Evolutionary conservation across 139 green algal species (phyloP), one percentile per base, ranked within the genome.

Genomic region (Coccomyxa sp.): DNA sequence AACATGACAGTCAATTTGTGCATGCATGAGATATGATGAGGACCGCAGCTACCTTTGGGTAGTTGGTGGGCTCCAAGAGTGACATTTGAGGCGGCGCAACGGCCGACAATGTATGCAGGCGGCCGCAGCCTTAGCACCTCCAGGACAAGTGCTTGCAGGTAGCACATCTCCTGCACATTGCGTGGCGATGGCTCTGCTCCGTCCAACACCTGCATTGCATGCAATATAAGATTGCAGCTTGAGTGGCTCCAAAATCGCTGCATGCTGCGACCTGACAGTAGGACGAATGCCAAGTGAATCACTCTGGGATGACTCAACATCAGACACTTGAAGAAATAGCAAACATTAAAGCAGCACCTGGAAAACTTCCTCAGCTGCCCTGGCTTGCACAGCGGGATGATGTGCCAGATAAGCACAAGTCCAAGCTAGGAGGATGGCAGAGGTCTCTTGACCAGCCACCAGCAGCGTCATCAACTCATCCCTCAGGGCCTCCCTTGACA

Each of bases 381-480:
- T 51, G 7, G 38, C 38, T 11, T 51, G 93, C 51, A 87, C 80
- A 14, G 86, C 80, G 3, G 93, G 93, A 81, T 96, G 81, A n/a
- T 87, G 76, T 3, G 95, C 93, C 80, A 98, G 87, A 28, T 95
- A 83, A 13, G 91, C 90, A 25, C 83, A 87, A 0, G 88, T 83
- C 95, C 95, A 98, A 38, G 85, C 90, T 67, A 98, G 90, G 32
- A 95, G 80, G 51, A 98, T 98, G 66, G 94, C 95, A 11, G 85
- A 92, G 1, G 95, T 98, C 87, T 98, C 95, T 84, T 97, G 93
- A 0, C 95, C 95, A 11, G 94, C 94, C 78, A 96, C 88, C 81
- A 97, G 87, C 84, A 97, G 82, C 23, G 94, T 97, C 93, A 97
- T 95, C 21, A 95, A 82, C 90, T 98, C 94, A 75, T 98, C 94